A percentile compares a stretch with the other conserved stretches of the same genome.
phyloP scores from a whole-genome alignment of 108 stramenopile genomes.

The Cyclostephanos invisitatus region DNA sequence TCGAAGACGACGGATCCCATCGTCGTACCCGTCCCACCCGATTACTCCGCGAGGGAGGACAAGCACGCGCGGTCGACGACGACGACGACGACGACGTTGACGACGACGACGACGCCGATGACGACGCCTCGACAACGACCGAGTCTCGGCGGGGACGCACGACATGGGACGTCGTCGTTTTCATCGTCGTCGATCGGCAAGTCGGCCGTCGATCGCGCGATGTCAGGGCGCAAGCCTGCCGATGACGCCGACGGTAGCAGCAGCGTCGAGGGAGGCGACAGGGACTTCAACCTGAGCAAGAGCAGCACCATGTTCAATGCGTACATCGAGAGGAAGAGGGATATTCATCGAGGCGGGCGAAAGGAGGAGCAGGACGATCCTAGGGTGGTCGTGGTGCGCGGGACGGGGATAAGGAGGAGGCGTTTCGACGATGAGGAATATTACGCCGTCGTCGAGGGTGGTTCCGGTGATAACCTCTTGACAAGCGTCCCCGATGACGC shows the following conservation, averaged over 20 bases:
- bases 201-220: no score
- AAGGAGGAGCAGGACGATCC: neutral
- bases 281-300: neutral
- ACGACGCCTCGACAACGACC: no score
- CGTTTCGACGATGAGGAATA: neutral
- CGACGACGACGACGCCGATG: no score
- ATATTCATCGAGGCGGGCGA: neutral
- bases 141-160: no score
- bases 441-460: neutral
- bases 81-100: no score
- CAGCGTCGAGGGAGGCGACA: neutral
- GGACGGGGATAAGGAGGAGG: neutral
- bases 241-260: neutral
- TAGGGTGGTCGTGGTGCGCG: neutral
- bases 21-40: no score
- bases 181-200: no score
- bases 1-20: neutral
- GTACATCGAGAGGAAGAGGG: slow-evolving; percentile 10
- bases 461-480: neutral
- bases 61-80: neutral
- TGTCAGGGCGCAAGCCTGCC: neutral
- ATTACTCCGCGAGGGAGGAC: neutral
- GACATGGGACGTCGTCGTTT: no score
- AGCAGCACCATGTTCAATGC: slow-evolving; percentile 4
- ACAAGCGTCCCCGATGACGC: neutral